Percentiles rank a stretch among this genome's conserved stretches.
Conservation (phyloP, 805 yeast genomes). For the Saturnispora dispora region DNA sequence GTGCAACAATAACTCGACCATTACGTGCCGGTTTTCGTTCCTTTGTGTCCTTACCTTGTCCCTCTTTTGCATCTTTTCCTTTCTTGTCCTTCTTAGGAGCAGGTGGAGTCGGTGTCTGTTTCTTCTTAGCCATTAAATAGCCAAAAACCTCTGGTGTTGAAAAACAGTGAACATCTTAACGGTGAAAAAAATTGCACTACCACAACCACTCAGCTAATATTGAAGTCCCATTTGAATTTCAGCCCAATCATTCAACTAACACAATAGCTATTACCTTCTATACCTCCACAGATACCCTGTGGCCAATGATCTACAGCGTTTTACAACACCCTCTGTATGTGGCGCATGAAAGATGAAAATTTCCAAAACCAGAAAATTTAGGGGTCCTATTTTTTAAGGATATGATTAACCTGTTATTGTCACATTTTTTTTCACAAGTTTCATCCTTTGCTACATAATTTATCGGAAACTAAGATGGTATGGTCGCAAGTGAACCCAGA, state of each 20-base stretch:
- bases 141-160: background rate
- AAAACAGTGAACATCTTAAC: background rate
- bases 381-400: background rate
- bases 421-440: background rate
- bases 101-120: conserved; percentile 5
- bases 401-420: background rate
- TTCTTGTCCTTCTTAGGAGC: conserved; percentile 13
- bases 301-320: background rate
- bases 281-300: background rate
- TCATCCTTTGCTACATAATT: conserved; percentile 1
- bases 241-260: background rate
- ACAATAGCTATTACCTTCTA: background rate
- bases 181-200: background rate
- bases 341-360: background rate
- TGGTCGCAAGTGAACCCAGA: conserved; percentile 27
- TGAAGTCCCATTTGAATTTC: background rate
- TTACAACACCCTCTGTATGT: background rate
- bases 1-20: conserved; percentile 44
- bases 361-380: background rate
- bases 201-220: background rate
- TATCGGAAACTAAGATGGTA: conserved; percentile 17
- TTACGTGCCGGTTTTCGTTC: conserved; percentile 12
- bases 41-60: background rate
- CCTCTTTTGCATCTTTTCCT: conserved; percentile 6
- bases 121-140: conserved; percentile 16